These are phyloP conservation scores for Yarrowia galli DNA, from an alignment of 1,139 yeast species.

Conservation along the genomic window DNA sequence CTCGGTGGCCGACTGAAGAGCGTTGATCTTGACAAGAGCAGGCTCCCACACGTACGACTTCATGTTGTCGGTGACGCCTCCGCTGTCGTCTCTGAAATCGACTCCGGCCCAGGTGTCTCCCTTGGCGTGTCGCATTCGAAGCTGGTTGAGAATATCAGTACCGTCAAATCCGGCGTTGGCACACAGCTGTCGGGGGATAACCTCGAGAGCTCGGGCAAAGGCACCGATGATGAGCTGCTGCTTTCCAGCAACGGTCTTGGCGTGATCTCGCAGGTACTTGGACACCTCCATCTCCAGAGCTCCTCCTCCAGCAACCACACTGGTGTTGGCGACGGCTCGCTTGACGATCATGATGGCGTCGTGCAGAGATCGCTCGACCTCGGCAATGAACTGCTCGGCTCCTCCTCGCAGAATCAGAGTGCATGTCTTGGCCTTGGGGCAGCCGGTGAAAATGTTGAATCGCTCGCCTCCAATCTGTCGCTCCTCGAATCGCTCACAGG, in stretches of 20 bases:
- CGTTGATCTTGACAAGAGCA: slow-evolving; percentile 88
- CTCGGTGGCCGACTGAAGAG: slow-evolving; percentile 96
- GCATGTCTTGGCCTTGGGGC: slow-evolving; percentile 92
- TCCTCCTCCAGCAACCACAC: slow-evolving; percentile 98
- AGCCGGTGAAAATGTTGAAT: slow-evolving; percentile 89
- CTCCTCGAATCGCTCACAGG: slow-evolving; percentile 88
- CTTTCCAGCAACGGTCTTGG: slow-evolving; percentile 90
- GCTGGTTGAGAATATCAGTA: slow-evolving; percentile 84
- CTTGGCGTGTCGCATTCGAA: slow-evolving; percentile 92
- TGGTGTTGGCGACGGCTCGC: slow-evolving; percentile 85
- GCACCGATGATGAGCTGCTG: slow-evolving; percentile 92
- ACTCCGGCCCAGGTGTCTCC: slow-evolving; percentile 93
- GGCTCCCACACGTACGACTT: slow-evolving; percentile 97
- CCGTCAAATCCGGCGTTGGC: slow-evolving; percentile 99
- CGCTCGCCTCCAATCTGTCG: slow-evolving; percentile 95
- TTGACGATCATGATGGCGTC: slow-evolving; percentile 99
- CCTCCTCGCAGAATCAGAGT: slow-evolving; percentile 95
- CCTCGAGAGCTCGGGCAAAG: slow-evolving; percentile 92
- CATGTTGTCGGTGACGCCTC: slow-evolving; percentile 81
- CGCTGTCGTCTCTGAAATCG: slow-evolving; percentile 73
- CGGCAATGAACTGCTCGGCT: slow-evolving; percentile 98
- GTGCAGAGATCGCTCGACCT: slow-evolving; percentile 95
- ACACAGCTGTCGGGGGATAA: slow-evolving; percentile 95
- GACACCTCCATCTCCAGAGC: slow-evolving; percentile 98
- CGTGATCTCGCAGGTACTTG: slow-evolving; percentile 82